Conservation (phyloP, 768 basidiomycete species). For the Galerina marginata region DNA sequence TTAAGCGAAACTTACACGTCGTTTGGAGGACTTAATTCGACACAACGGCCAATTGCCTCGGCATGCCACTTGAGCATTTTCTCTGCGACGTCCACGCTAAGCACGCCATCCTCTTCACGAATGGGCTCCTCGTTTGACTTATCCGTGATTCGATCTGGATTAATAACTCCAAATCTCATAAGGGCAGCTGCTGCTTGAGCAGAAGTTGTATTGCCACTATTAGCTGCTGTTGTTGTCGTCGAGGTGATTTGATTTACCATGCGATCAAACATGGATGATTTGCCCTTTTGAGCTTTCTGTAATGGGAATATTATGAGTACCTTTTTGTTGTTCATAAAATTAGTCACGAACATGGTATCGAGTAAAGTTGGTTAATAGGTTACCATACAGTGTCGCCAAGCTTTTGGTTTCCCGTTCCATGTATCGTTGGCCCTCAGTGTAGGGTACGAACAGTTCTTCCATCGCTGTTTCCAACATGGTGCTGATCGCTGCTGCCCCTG, state of each 20-base stretch:
- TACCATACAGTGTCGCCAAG: slow-evolving; percentile 78
- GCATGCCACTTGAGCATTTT: slow-evolving; percentile 98
- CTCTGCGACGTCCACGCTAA: slow-evolving; percentile 80
- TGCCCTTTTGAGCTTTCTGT: slow-evolving; percentile 71
- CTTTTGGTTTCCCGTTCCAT: slow-evolving; percentile 91
- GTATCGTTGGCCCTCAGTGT: slow-evolving; percentile 90
- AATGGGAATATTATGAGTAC: slow-evolving; percentile 23
- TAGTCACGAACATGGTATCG: slow-evolving; percentile 82
- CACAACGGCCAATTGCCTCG: slow-evolving; percentile 92
- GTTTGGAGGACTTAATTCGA: slow-evolving; percentile 80
- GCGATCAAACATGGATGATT: slow-evolving; percentile 84
- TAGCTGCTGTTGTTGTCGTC: slow-evolving; percentile 68
- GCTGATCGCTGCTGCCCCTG: slow-evolving; percentile 66
- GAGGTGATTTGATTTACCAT: slow-evolving; percentile 89
- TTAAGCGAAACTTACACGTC: slow-evolving; percentile 73
- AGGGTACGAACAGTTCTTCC: slow-evolving; percentile 95
- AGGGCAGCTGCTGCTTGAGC: slow-evolving; percentile 88
- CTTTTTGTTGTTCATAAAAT: neutral
- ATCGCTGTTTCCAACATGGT: slow-evolving; percentile 93
- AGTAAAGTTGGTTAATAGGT: slow-evolving; percentile 74
- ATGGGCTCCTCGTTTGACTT: slow-evolving; percentile 69
- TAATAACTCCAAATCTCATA: slow-evolving; percentile 88
- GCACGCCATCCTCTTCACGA: slow-evolving; percentile 80
- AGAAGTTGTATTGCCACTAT: slow-evolving; percentile 68
- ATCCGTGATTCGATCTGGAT: slow-evolving; percentile 54